Evolutionary conservation across 345 rosid species (phyloP), one percentile per base, ranked within the genome.

Genomic region (Euphorbia peplus): DNA sequence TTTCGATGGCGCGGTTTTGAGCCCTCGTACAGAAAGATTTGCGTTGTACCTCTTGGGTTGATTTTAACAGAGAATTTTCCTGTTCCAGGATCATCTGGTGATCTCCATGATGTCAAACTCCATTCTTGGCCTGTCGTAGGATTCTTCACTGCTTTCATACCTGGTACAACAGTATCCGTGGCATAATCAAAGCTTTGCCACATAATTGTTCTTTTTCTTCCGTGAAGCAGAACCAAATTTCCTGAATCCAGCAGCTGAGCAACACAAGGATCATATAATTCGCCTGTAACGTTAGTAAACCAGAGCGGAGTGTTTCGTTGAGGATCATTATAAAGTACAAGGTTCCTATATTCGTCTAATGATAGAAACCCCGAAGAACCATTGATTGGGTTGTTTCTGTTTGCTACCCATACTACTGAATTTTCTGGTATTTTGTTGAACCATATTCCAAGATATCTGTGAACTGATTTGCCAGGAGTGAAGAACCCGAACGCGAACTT

Each of bases 101-200:
- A 71, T 32, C 19, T 79, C 79, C 74, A 79, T 3, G 79, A 75
- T 2, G 74, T 71, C 12, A 74, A 1, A 32, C 16, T 18, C 51
- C 42, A 18, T 35, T 65, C 60, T 29, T 25, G 63, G n/a, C 62
- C 62, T 7, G 48, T 37, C 41, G 19, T 42, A 5, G 0, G 10
- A n/a, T 24, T 59, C 22, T 16, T 35, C 63, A 52, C 66, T 14
- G 8, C 7, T 21, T 18, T 39, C 30, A 24, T 13, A 21, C 50
- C 51, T 19, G 51, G 51, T 21, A 61, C 16, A 4, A 16, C 0
- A 25, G 65, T 61, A 41, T 61, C 30, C 22, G 65, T 61, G 30
- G 29, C 51, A 61, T 61, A 21, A 61, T 44, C 32, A 63, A 59
- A 59, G 63, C 63, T 59, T 37, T 59, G 44, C 63, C 63, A 59